Evolutionary conservation across 1,284 basidiomycete genomes (phyloP).

Genomic region (Kalmanozyma brasiliensis): DNA sequence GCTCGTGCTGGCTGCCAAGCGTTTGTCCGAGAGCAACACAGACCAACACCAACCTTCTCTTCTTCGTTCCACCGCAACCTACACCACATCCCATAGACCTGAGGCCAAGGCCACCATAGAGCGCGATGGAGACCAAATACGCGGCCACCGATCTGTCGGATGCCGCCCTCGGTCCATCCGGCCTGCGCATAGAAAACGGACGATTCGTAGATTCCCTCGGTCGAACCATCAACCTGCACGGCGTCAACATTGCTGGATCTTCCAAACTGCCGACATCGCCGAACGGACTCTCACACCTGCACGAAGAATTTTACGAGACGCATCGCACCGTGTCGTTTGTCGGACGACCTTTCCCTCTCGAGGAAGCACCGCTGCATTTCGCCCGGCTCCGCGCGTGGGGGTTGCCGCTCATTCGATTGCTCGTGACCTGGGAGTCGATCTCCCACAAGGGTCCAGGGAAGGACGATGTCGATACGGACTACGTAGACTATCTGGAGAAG

Average conservation of each 20-base stretch:
- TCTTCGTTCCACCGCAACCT: neutral
- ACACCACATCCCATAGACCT: neutral
- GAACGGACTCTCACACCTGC: conserved; percentile 46
- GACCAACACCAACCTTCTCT: neutral
- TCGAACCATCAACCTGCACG: conserved; percentile 67
- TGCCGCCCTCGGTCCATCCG: conserved; percentile 39
- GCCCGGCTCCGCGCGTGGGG: conserved; percentile 68
- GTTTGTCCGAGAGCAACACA: no score
- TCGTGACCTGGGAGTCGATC: conserved; percentile 94
- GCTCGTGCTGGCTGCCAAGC: conserved; percentile 7
- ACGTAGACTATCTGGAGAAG: conserved; percentile 80
- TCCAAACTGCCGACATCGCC: conserved; percentile 64
- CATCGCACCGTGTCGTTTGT: conserved; percentile 67
- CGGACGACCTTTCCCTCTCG: conserved; percentile 68
- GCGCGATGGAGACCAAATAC: conserved; percentile 16
- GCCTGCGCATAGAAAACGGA: conserved; percentile 30
- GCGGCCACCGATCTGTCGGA: conserved; percentile 55
- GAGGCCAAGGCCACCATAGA: neutral
- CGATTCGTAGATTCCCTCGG: conserved; percentile 64
- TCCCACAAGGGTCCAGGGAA: conserved; percentile 77
- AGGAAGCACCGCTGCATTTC: conserved; percentile 62
- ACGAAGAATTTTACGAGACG: conserved; percentile 60
- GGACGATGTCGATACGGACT: conserved; percentile 79
- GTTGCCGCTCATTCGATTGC: conserved; percentile 71
- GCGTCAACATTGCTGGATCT: conserved; percentile 67